A percentile compares a stretch with the other conserved stretches of the same genome.
These are phyloP conservation scores for Carex myosuroides DNA, from an alignment of 176 grass and related monocot genomes.

Conservation along the genomic window DNA sequence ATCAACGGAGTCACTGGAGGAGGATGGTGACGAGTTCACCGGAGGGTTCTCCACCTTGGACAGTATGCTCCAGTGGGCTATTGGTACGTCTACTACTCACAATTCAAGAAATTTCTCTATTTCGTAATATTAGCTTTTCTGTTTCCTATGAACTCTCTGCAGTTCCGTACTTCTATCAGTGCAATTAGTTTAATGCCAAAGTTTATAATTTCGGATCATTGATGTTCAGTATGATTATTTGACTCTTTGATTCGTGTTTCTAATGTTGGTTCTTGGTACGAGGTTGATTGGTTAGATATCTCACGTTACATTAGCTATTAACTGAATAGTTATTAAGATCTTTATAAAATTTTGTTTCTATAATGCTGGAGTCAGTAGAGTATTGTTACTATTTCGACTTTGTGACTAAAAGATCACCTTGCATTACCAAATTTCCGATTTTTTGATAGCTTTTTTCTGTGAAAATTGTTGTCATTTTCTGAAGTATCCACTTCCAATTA, in stretches of 20 bases:
- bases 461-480: background rate
- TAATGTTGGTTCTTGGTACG: background rate
- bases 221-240: background rate
- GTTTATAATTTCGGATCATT: background rate
- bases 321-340: background rate
- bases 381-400: background rate
- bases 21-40: conserved; percentile 43
- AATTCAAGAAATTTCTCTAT: background rate
- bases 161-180: background rate
- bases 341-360: background rate
- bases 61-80: conserved; percentile 94
- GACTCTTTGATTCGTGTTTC: background rate
- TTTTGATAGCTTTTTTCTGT: background rate
- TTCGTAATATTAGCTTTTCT: background rate
- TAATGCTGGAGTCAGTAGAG: background rate
- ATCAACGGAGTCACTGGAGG: conserved; percentile 31
- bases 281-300: background rate
- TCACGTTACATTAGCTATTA: background rate
- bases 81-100: conserved; percentile 35
- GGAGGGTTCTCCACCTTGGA: conserved; percentile 83
- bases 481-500: background rate
- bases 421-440: background rate
- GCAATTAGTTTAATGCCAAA: background rate
- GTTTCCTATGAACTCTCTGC: background rate
- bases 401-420: background rate